Percentiles rank a stretch among this genome's conserved stretches.
Evolutionary conservation across 2,329 filamentous ascomycete genomes (phyloP).

Genomic region (Cladophialophora chaetospira): DNA sequence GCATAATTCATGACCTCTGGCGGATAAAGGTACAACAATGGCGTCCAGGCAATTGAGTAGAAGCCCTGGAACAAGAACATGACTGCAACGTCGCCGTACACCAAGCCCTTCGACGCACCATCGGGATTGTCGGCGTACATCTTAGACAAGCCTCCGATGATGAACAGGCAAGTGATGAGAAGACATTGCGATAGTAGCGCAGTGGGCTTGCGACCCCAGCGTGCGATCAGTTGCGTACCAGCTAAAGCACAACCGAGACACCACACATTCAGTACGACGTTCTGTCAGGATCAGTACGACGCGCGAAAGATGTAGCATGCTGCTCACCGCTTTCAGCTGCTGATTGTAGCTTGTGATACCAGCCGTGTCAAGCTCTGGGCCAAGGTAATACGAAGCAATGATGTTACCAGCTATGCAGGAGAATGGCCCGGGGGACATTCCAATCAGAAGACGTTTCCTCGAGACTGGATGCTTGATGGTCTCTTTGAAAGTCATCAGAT

Average conservation of each 20-base stretch:
- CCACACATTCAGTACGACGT: conserved; percentile 56
- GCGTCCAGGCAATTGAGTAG: conserved; percentile 54
- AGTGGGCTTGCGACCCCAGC: conserved; percentile 47
- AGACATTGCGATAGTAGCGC: conserved; percentile 37
- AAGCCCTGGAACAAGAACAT: conserved; percentile 58
- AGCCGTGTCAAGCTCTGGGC: conserved; percentile 48
- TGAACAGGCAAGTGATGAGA: conserved; percentile 49
- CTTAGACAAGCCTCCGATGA: conserved; percentile 56
- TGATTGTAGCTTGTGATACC: conserved; percentile 48
- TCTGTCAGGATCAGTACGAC: conserved; percentile 32
- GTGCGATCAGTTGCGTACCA: conserved; percentile 48
- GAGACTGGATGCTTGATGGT: conserved; percentile 7
- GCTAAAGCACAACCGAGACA: conserved; percentile 47
- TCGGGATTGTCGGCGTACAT: conserved; percentile 18
- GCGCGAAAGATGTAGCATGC: too few relatives aligned
- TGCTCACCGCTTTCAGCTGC: conserved; percentile 46
- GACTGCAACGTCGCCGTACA: conserved; percentile 50
- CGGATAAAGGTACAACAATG: conserved; percentile 52
- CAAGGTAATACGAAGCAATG: conserved; percentile 48
- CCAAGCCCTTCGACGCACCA: conserved; percentile 30
- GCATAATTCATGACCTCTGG: conserved; percentile 54
- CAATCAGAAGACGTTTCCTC: conserved; percentile 7
- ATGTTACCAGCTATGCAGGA: conserved; percentile 37
- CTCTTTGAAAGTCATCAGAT: conserved; percentile 9
- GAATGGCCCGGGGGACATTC: conserved; percentile 8